Conservation (phyloP, 768 basidiomycete genomes). For the Clitopilus hobsonii region DNA sequence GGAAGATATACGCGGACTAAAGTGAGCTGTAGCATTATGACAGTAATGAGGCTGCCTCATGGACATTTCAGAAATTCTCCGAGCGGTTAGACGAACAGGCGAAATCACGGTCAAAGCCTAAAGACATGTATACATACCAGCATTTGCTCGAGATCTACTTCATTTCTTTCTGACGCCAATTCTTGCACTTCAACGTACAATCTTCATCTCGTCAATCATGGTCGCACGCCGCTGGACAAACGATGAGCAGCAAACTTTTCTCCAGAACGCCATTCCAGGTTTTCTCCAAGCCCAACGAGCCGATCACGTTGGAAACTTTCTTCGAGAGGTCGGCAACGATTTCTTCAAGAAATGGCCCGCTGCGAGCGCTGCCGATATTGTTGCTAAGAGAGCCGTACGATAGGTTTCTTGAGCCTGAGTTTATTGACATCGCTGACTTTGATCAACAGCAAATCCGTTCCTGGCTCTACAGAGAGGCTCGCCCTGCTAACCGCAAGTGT, state of each 20-base stretch:
- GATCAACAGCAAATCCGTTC: neutral
- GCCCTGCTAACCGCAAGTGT: neutral
- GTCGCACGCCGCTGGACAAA: slow-evolving; percentile 2
- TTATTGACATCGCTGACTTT: neutral
- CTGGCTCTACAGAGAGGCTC: neutral
- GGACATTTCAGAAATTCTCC: too few species aligned
- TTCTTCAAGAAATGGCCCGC: neutral
- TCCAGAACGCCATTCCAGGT: neutral
- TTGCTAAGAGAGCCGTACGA: neutral
- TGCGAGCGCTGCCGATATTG: neutral
- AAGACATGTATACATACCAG: too few species aligned
- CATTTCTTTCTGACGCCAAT: too few species aligned
- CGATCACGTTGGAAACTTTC: neutral
- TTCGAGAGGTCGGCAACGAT: neutral
- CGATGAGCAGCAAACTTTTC: neutral
- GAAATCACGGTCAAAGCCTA: too few species aligned
- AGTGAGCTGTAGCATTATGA: too few species aligned
- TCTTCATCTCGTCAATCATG: too few species aligned
- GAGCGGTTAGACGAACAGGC: too few species aligned
- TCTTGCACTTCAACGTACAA: too few species aligned
- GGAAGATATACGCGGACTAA: too few species aligned
- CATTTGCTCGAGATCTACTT: too few species aligned
- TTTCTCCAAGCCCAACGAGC: neutral
- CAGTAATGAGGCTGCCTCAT: too few species aligned
- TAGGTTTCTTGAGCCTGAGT: neutral